Conservation (phyloP, 139 green algal species). For the Trebouxia sp. region DNA sequence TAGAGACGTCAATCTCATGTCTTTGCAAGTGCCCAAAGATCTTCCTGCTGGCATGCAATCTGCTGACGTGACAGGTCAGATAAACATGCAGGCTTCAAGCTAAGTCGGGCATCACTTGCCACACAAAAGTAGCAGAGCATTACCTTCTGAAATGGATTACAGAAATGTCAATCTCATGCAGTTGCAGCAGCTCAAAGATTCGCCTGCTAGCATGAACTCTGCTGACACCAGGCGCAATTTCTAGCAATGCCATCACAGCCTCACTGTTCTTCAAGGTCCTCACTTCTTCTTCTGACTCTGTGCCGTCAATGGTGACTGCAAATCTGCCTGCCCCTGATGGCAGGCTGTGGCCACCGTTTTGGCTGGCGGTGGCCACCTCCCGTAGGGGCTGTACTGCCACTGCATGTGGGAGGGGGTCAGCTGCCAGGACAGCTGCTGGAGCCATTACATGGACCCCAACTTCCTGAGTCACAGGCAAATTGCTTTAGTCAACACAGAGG, state of each 20-base stretch:
- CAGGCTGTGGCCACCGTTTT: conserved; percentile 46
- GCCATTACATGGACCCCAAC: conserved; percentile 85
- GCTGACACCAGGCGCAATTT: conserved; percentile 58
- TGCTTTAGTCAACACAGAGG: too few relatives aligned
- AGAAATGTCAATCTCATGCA: conserved; percentile 61
- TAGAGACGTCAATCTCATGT: too few relatives aligned
- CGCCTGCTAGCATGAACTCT: conserved; percentile 85
- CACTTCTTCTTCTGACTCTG: conserved; percentile 81
- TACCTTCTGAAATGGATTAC: conserved; percentile 88
- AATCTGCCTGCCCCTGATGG: conserved; percentile 75
- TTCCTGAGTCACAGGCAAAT: conserved; percentile 40
- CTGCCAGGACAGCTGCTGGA: conserved; percentile 64
- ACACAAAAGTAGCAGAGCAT: background rate
- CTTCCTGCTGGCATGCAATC: background rate
- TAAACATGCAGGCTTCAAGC: background rate
- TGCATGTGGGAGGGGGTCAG: conserved; percentile 74
- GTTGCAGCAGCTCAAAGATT: conserved; percentile 86
- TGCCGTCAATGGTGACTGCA: conserved; percentile 83
- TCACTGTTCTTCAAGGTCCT: conserved; percentile 53
- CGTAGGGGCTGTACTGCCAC: conserved; percentile 82
- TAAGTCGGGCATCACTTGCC: background rate
- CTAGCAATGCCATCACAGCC: conserved; percentile 75
- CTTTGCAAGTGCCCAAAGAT: background rate
- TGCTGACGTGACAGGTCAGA: background rate
- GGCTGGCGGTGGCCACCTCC: conserved; percentile 45